Evolutionary conservation across 169 alveolate species (phyloP).

Genomic region (Cryptosporidium canis): DNA sequence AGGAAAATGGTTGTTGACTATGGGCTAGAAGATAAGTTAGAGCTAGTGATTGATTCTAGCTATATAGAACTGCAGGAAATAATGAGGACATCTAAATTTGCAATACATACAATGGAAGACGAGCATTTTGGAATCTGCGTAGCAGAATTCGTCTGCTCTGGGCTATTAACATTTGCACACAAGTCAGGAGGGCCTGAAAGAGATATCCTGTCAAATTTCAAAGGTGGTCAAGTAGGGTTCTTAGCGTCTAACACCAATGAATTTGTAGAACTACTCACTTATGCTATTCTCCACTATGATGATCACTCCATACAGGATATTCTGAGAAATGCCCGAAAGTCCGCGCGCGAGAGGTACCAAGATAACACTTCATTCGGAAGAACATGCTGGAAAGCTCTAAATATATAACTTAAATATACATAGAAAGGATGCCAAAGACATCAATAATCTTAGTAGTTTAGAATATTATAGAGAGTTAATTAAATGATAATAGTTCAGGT

Average conservation of each 20-base stretch:
- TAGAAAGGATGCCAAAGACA: background rate
- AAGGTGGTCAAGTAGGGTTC: conserved; percentile 80
- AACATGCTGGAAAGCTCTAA: conserved; percentile 40
- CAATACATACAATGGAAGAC: conserved; percentile 90
- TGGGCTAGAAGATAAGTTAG: conserved; percentile 74
- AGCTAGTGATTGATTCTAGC: conserved; percentile 76
- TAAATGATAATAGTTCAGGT: background rate
- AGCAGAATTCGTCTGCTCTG: conserved; percentile 91
- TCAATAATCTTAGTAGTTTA: background rate
- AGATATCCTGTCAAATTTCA: conserved; percentile 81
- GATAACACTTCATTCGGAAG: conserved; percentile 24
- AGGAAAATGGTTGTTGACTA: conserved; percentile 55
- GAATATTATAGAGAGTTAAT: conserved; percentile 17
- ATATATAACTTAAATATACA: conserved; percentile 12
- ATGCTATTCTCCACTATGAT: conserved; percentile 22
- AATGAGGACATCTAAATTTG: conserved; percentile 82
- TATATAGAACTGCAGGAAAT: conserved; percentile 72
- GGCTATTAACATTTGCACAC: conserved; percentile 88
- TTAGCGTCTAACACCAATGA: conserved; percentile 82
- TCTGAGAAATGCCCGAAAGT: conserved; percentile 1
- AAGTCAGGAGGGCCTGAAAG: conserved; percentile 90
- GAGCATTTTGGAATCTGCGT: conserved; percentile 93
- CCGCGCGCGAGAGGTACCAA: conserved; percentile 22
- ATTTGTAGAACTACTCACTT: conserved; percentile 74
- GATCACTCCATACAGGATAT: background rate